Evolutionary conservation across 208 protist genomes (phyloP).

Genomic region (Trichomonas gallinae): DNA sequence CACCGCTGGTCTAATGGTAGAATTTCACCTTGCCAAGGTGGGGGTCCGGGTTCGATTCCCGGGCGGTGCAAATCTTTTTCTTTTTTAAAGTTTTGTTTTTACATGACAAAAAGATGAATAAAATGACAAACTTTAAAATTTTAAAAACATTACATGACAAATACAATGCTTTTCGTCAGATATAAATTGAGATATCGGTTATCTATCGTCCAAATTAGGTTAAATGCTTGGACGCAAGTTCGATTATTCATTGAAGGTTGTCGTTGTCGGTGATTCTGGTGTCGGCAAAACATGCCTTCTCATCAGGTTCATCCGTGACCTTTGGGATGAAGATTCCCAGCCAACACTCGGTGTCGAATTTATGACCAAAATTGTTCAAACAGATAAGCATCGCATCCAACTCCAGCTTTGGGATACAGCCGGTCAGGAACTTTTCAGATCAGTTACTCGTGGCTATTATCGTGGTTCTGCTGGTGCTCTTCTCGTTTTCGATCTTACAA

Average conservation of each 20-base stretch:
- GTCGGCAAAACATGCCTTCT: not conserved
- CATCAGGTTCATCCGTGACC: not conserved
- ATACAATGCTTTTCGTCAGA: too few relatives aligned
- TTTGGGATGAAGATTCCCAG: not conserved
- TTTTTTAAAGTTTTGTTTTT: too few relatives aligned
- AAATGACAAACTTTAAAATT: too few relatives aligned
- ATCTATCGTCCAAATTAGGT: too few relatives aligned
- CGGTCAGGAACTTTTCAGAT: not conserved
- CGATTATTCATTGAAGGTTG: not conserved
- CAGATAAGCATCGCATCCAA: not conserved
- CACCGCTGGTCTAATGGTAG: too few relatives aligned
- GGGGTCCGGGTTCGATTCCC: too few relatives aligned
- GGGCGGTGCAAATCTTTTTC: too few relatives aligned
- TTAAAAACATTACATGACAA: too few relatives aligned
- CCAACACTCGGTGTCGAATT: constrained; percentile 17
- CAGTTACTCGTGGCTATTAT: not conserved
- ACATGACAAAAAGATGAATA: too few relatives aligned
- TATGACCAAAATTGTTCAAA: not conserved
- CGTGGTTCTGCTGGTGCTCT: not conserved
- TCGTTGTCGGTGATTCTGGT: constrained; percentile 1
- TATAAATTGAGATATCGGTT: too few relatives aligned
- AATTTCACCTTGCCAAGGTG: too few relatives aligned
- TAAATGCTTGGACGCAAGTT: not conserved
- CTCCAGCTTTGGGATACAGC: constrained; percentile 17
- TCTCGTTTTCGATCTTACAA: not conserved